phyloP scores from a whole-genome alignment of 1,284 basidiomycete species.

The Ustilago esculenta region DNA sequence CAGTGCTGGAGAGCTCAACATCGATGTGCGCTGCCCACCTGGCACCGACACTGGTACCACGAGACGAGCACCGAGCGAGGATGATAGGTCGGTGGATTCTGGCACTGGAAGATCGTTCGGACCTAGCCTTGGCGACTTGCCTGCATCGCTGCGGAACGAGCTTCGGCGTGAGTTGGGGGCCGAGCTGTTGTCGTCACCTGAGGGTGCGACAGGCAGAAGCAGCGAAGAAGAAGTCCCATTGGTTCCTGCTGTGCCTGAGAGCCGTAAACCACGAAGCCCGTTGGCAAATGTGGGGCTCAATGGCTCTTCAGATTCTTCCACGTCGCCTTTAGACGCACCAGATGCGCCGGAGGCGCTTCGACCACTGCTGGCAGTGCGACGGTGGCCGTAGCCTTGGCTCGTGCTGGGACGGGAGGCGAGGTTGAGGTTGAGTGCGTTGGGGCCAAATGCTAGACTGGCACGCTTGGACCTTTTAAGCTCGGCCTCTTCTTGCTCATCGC shows the following conservation, averaged over 20 bases:
- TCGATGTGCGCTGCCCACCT: conserved; percentile 8
- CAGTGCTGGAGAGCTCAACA: conserved; percentile 36
- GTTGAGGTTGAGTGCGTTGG: conserved; percentile 44
- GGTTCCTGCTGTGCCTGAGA: conserved; percentile 33
- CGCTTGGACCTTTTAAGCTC: conserved; percentile 53
- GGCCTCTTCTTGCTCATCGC: conserved; percentile 50
- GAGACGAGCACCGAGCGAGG: conserved; percentile 21
- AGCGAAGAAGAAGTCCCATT: conserved; percentile 26
- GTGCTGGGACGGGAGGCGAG: conserved; percentile 9
- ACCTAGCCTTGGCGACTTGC: conserved; percentile 23
- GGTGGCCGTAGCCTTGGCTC: conserved; percentile 25
- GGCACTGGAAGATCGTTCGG: conserved; percentile 9
- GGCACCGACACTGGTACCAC: conserved; percentile 17
- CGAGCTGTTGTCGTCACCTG: conserved; percentile 18
- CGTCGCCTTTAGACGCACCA: conserved; percentile 31
- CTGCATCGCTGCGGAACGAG: conserved; percentile 42
- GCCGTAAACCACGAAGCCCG: conserved; percentile 40
- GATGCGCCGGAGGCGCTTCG: conserved; percentile 40
- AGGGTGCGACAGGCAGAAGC: conserved; percentile 12
- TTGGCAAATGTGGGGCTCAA: conserved; percentile 43
- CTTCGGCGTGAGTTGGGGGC: conserved; percentile 46
- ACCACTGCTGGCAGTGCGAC: conserved; percentile 45
- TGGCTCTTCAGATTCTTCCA: conserved; percentile 35
- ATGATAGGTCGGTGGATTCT: conserved; percentile 11
- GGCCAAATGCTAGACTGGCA: conserved; percentile 55